Evolutionary conservation across 495 filamentous ascomycete genomes (phyloP).

Genomic region (Tuber indicum): DNA sequence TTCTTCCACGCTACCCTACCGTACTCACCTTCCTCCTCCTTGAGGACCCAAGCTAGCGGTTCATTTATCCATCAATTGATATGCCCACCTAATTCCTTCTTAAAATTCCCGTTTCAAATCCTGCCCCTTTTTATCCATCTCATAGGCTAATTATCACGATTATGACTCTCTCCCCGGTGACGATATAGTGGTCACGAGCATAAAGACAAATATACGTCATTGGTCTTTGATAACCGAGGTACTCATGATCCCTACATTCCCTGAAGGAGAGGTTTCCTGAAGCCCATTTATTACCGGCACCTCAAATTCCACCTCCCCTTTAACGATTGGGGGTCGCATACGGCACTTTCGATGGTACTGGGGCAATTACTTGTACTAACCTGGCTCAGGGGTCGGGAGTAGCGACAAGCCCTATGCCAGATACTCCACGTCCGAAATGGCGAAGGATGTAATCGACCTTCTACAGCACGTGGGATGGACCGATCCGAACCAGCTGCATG

Average conservation of each 20-base stretch:
- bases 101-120: neutral
- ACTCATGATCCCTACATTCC: neutral
- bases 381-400: conserved; percentile 58
- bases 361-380: conserved; percentile 19
- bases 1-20: too few species aligned
- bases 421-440: conserved; percentile 71
- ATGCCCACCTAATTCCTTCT: neutral
- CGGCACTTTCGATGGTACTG: neutral
- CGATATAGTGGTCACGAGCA: conserved; percentile 54
- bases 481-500: conserved; percentile 53
- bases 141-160: neutral
- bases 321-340: conserved; percentile 1
- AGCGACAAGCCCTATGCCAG: conserved; percentile 65
- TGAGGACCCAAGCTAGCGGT: neutral
- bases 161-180: neutral
- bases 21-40: neutral
- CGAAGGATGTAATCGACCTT: conserved; percentile 62
- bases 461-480: conserved; percentile 65
- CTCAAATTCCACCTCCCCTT: conserved; percentile 5
- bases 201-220: conserved; percentile 57
- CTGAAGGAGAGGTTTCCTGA: neutral
- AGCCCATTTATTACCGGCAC: conserved; percentile 9
- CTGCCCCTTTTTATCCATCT: neutral
- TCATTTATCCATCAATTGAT: neutral
- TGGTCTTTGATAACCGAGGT: conserved; percentile 69